Percentiles rank a stretch among this genome's conserved stretches.
phyloP scores from a whole-genome alignment of 1,139 yeast species.

The Zygoascus meyerae region DNA sequence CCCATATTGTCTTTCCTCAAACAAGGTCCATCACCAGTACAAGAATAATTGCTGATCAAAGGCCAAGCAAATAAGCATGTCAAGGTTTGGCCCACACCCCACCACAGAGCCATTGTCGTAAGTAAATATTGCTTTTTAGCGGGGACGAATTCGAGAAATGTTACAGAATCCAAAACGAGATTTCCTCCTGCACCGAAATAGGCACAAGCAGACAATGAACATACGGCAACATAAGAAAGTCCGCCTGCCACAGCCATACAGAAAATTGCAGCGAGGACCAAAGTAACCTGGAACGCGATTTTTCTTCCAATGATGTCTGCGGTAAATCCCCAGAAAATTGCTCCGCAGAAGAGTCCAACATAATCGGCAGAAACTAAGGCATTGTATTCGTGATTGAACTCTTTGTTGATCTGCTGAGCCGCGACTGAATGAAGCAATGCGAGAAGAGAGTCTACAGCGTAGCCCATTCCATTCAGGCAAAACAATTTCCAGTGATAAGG shows the following conservation, averaged over 20 bases:
- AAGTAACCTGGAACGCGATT: slow-evolving; percentile 44
- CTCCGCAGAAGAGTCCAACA: slow-evolving; percentile 29
- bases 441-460: slow-evolving; percentile 57
- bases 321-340: slow-evolving; percentile 44
- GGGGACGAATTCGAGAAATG: slow-evolving; percentile 55
- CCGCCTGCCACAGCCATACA: slow-evolving; percentile 52
- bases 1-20: slow-evolving; percentile 47
- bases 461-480: slow-evolving; percentile 49
- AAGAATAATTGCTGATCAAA: slow-evolving; percentile 45
- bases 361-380: slow-evolving; percentile 41
- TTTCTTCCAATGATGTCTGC: slow-evolving; percentile 51
- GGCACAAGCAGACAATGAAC: slow-evolving; percentile 41
- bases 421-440: slow-evolving; percentile 44
- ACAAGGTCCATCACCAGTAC: slow-evolving; percentile 40
- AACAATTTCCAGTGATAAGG: slow-evolving; percentile 28
- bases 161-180: slow-evolving; percentile 54
- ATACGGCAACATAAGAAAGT: slow-evolving; percentile 41
- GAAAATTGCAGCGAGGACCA: slow-evolving; percentile 43
- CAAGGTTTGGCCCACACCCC: slow-evolving; percentile 60
- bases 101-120: slow-evolving; percentile 53
- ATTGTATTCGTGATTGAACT: slow-evolving; percentile 23
- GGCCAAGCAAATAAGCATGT: slow-evolving; percentile 54
- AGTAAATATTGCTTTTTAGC: slow-evolving; percentile 48
- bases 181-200: slow-evolving; percentile 46
- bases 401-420: slow-evolving; percentile 26